Conservation (phyloP, 352 stramenopile genomes). For the Discostella stelligera region DNA sequence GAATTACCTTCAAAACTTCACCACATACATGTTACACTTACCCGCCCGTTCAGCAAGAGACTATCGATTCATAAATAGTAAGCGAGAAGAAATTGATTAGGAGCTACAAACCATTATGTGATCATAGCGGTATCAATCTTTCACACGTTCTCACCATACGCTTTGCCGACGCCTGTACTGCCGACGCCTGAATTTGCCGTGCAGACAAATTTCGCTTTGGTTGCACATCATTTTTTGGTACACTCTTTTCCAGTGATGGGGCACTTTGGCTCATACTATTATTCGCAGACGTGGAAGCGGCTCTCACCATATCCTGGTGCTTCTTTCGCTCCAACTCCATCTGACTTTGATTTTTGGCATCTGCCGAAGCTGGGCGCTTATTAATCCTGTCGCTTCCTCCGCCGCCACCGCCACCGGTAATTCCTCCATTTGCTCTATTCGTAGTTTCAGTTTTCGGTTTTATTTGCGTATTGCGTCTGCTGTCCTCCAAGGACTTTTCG, state of each 20-base stretch:
- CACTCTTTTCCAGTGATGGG: background rate
- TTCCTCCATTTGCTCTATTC: conserved; percentile 1
- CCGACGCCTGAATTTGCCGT: conserved; percentile 29
- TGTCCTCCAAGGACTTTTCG: conserved; percentile 49
- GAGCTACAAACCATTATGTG: background rate
- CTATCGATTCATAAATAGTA: conserved; percentile 10
- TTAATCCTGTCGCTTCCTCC: conserved; percentile 17
- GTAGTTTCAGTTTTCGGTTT: conserved; percentile 16
- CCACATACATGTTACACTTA: background rate
- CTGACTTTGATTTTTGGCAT: conserved; percentile 23
- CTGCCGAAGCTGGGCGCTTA: conserved; percentile 9
- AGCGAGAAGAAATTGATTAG: background rate
- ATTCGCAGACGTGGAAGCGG: conserved; percentile 9
- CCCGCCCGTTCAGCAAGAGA: conserved; percentile 36
- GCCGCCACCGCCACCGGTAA: conserved; percentile 6
- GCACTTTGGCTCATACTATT: background rate
- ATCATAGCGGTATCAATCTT: background rate
- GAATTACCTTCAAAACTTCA: background rate
- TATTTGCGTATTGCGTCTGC: conserved; percentile 25
- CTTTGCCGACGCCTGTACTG: conserved; percentile 29
- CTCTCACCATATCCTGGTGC: conserved; percentile 35
- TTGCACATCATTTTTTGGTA: conserved; percentile 15
- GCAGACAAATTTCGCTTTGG: conserved; percentile 17
- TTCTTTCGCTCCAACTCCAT: conserved; percentile 40
- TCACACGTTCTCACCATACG: conserved; percentile 28